Base-by-base conservation (phyloP, 805 yeast species). In the Cyberlindnera veronae region DNA sequence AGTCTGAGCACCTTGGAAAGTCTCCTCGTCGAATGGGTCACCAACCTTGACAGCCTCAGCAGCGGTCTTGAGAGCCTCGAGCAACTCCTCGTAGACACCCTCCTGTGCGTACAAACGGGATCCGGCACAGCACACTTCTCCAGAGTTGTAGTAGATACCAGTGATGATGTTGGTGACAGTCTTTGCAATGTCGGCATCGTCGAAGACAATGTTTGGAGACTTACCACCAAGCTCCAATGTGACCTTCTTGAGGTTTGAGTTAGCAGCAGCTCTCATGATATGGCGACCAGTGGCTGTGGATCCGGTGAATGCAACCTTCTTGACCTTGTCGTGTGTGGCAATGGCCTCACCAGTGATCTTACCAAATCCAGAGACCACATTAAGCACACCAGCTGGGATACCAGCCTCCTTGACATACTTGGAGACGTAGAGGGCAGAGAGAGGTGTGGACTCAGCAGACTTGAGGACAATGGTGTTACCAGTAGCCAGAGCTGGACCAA, bases 221-320 rank as follows among this genome's bases (percentile, higher is more conserved):
- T 90, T 90, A 62, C 98, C 98, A 61, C 98, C 98, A 57, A 89
- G 79, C 71, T 90, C 98, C 61, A 90, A 75, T 32, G 97, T 90
- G 49, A 89, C 87, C 65, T 85, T 88, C 76, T 90, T 90, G 65
- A 90, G 73, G 66, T 81, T 80, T 34, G 86, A 76, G 47, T 77
- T 79, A 49, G 95, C 87, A 46, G 95, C 90, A 46, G 75, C 72
- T 64, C 76, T 77, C 83, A 86, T 82, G 60, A 90, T 85, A 55
- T 67, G 68, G 63, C 85, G 84, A 60, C 97, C 98, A 50, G 84
- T 79, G 28, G 83, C 84, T 35, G 95, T 88, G 14, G 95, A 84
- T 61, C 95, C 95, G 38, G 95, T 87, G 67, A 87, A 87, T 5
- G 95, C 87, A 54, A 87, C 76, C 65, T 85, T 88, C 62, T 79